A percentile compares a stretch with the other conserved stretches of the same genome.
phyloP scores from a whole-genome alignment of 2,329 filamentous ascomycete species.

The Calonectria montana region DNA sequence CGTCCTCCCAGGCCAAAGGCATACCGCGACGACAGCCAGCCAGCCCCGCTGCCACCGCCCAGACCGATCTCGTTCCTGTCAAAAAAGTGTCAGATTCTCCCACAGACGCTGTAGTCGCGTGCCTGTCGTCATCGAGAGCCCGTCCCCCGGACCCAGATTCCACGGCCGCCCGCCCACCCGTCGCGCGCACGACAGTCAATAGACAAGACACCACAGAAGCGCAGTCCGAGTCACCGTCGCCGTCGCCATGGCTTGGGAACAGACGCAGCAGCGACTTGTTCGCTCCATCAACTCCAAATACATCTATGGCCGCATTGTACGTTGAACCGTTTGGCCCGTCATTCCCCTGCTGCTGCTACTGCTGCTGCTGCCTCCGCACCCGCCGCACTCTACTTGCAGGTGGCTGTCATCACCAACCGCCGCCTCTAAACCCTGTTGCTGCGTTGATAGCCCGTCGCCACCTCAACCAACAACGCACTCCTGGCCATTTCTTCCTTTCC shows the following conservation, averaged over 20 bases:
- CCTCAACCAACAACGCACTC: not conserved
- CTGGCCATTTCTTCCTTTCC: not conserved
- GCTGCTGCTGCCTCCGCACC: slow-evolving; percentile 3
- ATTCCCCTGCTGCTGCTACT: not conserved
- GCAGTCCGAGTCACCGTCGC: not conserved
- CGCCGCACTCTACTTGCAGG: not conserved
- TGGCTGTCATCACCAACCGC: slow-evolving; percentile 11
- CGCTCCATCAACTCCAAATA: slow-evolving; percentile 74
- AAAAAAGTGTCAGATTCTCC: not conserved
- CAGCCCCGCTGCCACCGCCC: not conserved
- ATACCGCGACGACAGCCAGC: not conserved
- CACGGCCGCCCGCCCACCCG: not conserved
- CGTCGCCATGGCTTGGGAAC: slow-evolving; percentile 71
- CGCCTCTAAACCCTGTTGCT: slow-evolving; percentile 14
- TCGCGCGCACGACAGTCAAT: not conserved
- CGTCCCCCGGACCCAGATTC: not conserved
- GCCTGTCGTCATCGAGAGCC: slow-evolving; percentile 25
- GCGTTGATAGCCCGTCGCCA: slow-evolving; percentile 12
- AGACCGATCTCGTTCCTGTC: not conserved
- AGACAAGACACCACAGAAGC: not conserved
- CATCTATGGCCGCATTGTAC: slow-evolving; percentile 78
- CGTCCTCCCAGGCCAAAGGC: not conserved
- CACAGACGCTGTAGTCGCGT: not conserved
- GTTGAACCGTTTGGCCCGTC: slow-evolving; percentile 48
- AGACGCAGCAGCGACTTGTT: slow-evolving; percentile 69